A percentile compares a stretch with the other conserved stretches of the same genome.
Evolutionary conservation across 2,329 filamentous ascomycete species (phyloP).

Genomic region (Thielaviopsis ethacetica): DNA sequence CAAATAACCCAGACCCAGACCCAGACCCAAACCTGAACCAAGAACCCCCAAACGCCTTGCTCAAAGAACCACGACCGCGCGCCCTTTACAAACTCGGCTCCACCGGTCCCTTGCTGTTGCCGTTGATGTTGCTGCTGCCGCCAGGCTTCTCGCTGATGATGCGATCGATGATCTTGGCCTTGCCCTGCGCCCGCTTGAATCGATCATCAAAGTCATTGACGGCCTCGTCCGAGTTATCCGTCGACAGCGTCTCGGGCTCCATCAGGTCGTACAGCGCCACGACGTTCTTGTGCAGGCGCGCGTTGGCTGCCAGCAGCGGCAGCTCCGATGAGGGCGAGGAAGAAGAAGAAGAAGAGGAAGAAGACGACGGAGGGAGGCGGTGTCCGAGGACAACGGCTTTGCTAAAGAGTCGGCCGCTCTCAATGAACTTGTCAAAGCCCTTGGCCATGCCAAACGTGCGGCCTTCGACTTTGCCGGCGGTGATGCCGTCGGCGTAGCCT

Average conservation of each 20-base stretch:
- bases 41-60: not conserved
- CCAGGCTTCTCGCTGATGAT: slow-evolving; percentile 30
- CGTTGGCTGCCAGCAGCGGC: slow-evolving; percentile 35
- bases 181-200: slow-evolving; percentile 65
- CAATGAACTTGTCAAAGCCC: slow-evolving; percentile 81
- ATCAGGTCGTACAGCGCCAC: slow-evolving; percentile 58
- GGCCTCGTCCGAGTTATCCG: slow-evolving; percentile 70
- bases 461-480: slow-evolving; percentile 71
- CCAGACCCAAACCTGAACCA: not conserved
- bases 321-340: slow-evolving; percentile 16
- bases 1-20: not conserved
- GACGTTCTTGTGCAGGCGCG: slow-evolving; percentile 62
- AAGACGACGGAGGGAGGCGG: slow-evolving; percentile 28
- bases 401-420: slow-evolving; percentile 63
- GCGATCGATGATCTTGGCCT: slow-evolving; percentile 70
- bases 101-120: not conserved
- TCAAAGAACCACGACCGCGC: not conserved
- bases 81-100: slow-evolving; percentile 11
- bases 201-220: slow-evolving; percentile 87
- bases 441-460: slow-evolving; percentile 81
- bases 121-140: too few species aligned
- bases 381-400: slow-evolving; percentile 73
- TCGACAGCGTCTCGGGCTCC: slow-evolving; percentile 61
- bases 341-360: not conserved
- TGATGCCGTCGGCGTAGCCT: slow-evolving; percentile 58